Percentiles rank a stretch among this genome's conserved stretches.
Conservation (phyloP, 768 basidiomycete genomes). For the Tulasnella sp. region DNA sequence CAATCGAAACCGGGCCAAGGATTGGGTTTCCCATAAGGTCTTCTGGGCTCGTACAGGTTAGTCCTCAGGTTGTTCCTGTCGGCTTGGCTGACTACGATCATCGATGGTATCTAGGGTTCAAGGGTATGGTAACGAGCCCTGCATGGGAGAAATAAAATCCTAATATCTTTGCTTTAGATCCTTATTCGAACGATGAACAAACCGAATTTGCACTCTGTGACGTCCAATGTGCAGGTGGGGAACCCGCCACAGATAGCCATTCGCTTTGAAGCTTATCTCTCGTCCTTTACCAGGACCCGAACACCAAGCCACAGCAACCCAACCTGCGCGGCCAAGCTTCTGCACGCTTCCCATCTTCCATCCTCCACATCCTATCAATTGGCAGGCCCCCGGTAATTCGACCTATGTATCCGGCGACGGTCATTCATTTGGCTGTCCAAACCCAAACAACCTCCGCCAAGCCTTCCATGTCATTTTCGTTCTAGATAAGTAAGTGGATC, state of each 20-base stretch:
- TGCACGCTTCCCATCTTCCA: conserved; percentile 57
- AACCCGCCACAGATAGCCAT: too few relatives aligned
- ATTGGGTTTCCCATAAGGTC: conserved; percentile 51
- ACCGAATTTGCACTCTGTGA: conserved; percentile 49
- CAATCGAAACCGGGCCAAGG: conserved; percentile 47
- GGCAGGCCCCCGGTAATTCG: conserved; percentile 31
- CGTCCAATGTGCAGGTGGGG: conserved; percentile 36
- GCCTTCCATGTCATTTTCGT: conserved; percentile 58
- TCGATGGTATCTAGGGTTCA: conserved; percentile 45
- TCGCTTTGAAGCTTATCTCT: too few relatives aligned
- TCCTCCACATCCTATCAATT: conserved; percentile 33
- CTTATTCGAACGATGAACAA: conserved; percentile 57
- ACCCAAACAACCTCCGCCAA: conserved; percentile 50
- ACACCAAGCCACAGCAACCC: conserved; percentile 44
- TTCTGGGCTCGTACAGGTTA: conserved; percentile 57
- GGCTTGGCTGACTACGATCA: too few relatives aligned
- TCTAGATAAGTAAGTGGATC: conserved; percentile 48
- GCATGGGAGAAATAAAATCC: not conserved
- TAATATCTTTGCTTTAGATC: conserved; percentile 46
- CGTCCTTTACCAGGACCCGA: conserved; percentile 46
- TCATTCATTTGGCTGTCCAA: conserved; percentile 51
- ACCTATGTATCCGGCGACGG: conserved; percentile 57
- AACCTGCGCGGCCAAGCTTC: conserved; percentile 53
- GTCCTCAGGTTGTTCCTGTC: conserved; percentile 22
- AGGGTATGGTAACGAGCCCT: conserved; percentile 36